phyloP scores from a whole-genome alignment of 2,329 filamentous ascomycete genomes.

The Nemania sp. region DNA sequence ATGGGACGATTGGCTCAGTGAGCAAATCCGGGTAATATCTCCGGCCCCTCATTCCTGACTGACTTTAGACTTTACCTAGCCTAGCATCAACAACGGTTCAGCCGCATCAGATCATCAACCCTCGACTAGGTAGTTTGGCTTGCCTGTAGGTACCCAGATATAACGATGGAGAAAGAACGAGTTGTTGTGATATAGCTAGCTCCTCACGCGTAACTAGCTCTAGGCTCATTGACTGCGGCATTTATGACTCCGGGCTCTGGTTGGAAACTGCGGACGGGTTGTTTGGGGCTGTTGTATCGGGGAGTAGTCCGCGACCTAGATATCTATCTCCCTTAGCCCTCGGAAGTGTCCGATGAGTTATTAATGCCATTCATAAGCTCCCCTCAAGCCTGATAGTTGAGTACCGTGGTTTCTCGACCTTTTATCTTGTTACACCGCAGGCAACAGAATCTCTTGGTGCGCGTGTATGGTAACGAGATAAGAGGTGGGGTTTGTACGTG shows the following conservation, averaged over 20 bases:
- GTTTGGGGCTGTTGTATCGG: no score
- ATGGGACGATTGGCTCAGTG: neutral
- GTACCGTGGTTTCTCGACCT: no score
- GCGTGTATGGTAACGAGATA: no score
- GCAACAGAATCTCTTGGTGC: no score
- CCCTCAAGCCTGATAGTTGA: no score
- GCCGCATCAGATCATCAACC: conserved; percentile 15
- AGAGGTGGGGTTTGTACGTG: no score
- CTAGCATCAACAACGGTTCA: conserved; percentile 7
- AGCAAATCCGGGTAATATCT: neutral
- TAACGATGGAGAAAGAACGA: neutral
- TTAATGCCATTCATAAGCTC: no score
- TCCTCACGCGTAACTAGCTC: neutral
- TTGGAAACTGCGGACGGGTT: neutral
- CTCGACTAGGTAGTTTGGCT: neutral
- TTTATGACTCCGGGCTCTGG: neutral
- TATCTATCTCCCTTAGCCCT: no score
- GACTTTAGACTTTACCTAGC: neutral
- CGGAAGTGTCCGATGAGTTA: no score
- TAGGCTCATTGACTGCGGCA: neutral
- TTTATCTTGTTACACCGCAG: no score
- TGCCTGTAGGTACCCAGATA: neutral
- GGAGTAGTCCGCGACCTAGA: no score
- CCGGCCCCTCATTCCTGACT: neutral
- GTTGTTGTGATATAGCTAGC: neutral